A percentile compares a stretch with the other conserved stretches of the same genome.
Evolutionary conservation across 2,329 filamentous ascomycete genomes (phyloP).

Genomic region (Penicillium crustosum): DNA sequence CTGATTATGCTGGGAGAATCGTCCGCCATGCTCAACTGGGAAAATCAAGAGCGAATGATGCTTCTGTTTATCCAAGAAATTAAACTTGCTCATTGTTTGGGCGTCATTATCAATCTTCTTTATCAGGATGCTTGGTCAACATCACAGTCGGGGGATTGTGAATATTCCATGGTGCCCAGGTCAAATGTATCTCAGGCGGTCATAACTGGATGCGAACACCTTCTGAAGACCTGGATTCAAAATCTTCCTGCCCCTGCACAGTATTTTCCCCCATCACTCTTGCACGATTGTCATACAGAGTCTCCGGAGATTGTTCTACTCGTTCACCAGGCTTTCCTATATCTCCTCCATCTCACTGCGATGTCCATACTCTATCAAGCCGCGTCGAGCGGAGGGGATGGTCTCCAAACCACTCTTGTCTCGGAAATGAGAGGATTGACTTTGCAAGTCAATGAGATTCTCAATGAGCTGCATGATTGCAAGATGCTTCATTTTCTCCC

Average conservation of each 20-base stretch:
- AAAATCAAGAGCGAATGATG: constrained; percentile 12
- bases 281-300: not conserved
- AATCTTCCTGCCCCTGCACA: constrained; percentile 5
- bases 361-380: constrained; percentile 5
- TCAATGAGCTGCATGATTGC: constrained; percentile 9
- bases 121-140: constrained; percentile 6
- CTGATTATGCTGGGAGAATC: constrained; percentile 6
- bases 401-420: not conserved
- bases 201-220: constrained; percentile 2
- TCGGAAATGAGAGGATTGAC: constrained; percentile 1
- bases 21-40: constrained; percentile 8
- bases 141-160: not conserved
- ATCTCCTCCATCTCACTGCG: constrained; percentile 11
- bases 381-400: not conserved
- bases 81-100: constrained; percentile 6
- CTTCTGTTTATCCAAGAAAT: constrained; percentile 9
- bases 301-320: constrained; percentile 7
- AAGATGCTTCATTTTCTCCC: constrained; percentile 10
- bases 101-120: constrained; percentile 2
- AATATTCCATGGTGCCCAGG: constrained; percentile 1
- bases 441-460: constrained; percentile 5
- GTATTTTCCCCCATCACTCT: constrained; percentile 3
- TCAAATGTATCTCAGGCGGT: not conserved
- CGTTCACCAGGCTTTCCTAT: constrained; percentile 9
- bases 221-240: constrained; percentile 8